Evolutionary conservation across 2,329 filamentous ascomycete genomes (phyloP), one percentile per base, ranked within the genome.

Genomic region (Niveomyces coronatus): DNA sequence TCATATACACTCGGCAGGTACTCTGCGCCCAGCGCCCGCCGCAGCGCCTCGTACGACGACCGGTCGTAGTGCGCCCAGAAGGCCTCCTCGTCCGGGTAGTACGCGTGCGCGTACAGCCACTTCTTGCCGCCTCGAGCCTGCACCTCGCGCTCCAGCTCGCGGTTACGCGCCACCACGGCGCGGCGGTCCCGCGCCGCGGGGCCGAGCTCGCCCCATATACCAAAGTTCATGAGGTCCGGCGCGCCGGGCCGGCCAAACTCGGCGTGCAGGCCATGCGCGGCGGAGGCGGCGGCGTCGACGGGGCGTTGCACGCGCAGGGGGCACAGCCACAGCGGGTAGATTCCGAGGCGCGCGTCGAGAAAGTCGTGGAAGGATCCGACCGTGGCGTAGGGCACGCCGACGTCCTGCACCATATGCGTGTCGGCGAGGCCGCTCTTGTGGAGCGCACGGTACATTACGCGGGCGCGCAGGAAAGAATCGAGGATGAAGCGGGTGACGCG

Each of bases 71-170:
- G 65, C 9, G 61, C 54, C 79, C 79, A 83, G 52, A 85, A 85
- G n/a, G n/a, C n/a, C 45, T 84, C 79, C 0, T 72, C 55, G 47
- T 70, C 63, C 14, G 58, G 63, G 53, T 82, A 82, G 55, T 78
- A 83, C 0, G 76, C 74, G 41, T 83, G 78, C 1, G 78, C 77
- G 45, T 85, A 85, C 1, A 85, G 58, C 64, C 76, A 82, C 56
- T 83, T 83, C 62, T 75, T 77, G 5, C 80, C 80, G 3, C 70
- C 65, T 6, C 79, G 63, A 18, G 71, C 67, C 8, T 66, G 64
- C 0, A 82, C 63, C 39, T 71, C 74, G 8, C 62, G 57, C 56
- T 84, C 80, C 1, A 85, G 61, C 1, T 63, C 64, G 1, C 75
- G 67, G 53, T 84, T 84, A 35, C 65, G 60, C 1, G 50, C 47